Base-by-base conservation (phyloP, 75 land plant genomes). In the Pseudotsuga menziesii region DNA sequence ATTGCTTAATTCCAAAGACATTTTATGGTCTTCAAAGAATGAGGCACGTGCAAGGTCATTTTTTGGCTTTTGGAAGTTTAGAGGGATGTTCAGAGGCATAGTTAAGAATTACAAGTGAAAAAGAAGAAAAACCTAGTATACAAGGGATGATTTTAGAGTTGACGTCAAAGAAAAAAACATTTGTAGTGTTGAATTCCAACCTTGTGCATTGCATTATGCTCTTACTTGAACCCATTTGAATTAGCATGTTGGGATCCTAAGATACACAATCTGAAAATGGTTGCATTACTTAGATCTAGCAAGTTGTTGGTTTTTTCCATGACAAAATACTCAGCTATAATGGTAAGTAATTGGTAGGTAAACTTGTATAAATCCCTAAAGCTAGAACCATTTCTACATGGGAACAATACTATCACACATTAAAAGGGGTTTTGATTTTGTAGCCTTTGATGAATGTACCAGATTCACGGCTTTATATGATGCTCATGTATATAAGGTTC, bases 71-170 rank as follows among this genome's bases (percentile, higher is more conserved):
- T n/a, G n/a, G n/a, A n/a, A n/a, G n/a, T n/a, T n/a, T n/a, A n/a
- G n/a, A n/a, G n/a, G n/a, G n/a, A n/a, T n/a, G n/a, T 58, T 19
- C 4, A 4, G 59, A 58, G 20, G 20, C 1, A 15, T 1, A 58
- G 4, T 15, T 58, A 4, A 2, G 59, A 58, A 19, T 58, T 14
- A 3, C 59, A 2, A 58, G 20, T 19, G 59, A 58, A 19, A 5
- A 58, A 19, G 20, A 14, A 19, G 59, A 58, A 4, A 58, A 58
- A 5, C 59, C 15, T 3, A 58, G 4, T 19, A 13, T 80, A 35
- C 61, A 60, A 25, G 80, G 80, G 82, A 80, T 59, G 36, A 73
- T 48, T 2, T 29, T 63, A 4, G 82, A 84, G 27, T 12, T 84
- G 15, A 70, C 62, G 57, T 82, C 82, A 20, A 14, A 63, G 78